Base-by-base conservation (phyloP, 805 yeast species). In the Wickerhamiella parazyma region DNA sequence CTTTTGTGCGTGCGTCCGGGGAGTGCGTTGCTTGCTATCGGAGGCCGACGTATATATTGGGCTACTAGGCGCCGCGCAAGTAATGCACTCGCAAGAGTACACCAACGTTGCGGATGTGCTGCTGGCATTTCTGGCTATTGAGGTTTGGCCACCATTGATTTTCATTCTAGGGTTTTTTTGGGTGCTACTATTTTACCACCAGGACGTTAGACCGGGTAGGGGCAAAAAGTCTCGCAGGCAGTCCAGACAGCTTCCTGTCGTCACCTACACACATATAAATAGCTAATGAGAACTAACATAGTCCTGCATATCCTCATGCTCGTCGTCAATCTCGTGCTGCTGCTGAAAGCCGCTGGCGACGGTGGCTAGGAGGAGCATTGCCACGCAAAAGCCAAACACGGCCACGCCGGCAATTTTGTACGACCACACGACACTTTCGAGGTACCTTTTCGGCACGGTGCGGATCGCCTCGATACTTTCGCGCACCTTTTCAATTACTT, bases 391-490 rank as follows among this genome's bases (percentile, higher is more conserved):
- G 2, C 51, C 49, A 44, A 76, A 67, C 1, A 78, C 75, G 1
- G 70, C 67, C 36, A 64, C 67, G 25, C 75, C 67, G 0, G 78
- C 78, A 16, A 54, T 33, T 19, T 57, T 64, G 55, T 77, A 78
- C 3, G 76, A 64, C 14, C 55, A 55, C 21, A 59, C 56, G 22
- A 73, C 62, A 1, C 66, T 67, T 2, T 54, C 58, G 45, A 60
- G 67, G 42, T 69, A 68, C 35, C 61, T 46, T 36, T 61, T 52
- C 10, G 82, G 80, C 0, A 75, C 70, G 3, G 59, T 57, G 45
- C 62, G 60, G 19, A 69, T 63, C 41, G 73, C 77, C 37, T 71
- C 71, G 0, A 79, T 65, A 22, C 71, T 72, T 35, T 69, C 66
- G 37, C 72, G 59, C 0, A 80, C 79, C 25, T 60, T 61, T 2